Evolutionary conservation across 495 filamentous ascomycete species (phyloP).

Genomic region (Lasiosphaeria ovina): DNA sequence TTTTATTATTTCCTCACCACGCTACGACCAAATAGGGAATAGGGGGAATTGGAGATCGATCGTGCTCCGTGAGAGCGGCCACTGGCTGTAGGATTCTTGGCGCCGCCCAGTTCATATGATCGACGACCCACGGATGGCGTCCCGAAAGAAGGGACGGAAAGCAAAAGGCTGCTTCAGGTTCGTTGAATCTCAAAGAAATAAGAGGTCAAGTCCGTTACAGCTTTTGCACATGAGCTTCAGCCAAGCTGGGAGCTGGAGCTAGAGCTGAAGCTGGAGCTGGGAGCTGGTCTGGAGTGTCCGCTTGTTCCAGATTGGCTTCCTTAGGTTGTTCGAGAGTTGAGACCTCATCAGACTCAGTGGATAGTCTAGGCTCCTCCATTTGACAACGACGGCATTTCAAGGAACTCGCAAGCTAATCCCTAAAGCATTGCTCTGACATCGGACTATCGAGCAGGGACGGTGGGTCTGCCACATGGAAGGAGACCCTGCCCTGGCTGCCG

Average conservation of each 20-base stretch:
- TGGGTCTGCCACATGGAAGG: not conserved
- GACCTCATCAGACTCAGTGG: not conserved
- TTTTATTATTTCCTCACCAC: not conserved
- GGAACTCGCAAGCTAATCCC: not conserved
- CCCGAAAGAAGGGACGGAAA: no score
- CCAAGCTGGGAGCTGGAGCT: no score
- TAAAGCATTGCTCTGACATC: not conserved
- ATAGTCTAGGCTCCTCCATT: not conserved
- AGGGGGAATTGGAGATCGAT: slow-evolving; percentile 8
- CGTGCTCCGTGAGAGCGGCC: not conserved
- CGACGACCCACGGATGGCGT: not conserved
- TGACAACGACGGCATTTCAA: slow-evolving; percentile 4
- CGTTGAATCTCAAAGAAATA: no score
- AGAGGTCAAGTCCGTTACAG: no score
- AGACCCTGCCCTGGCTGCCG: no score
- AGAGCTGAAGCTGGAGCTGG: no score
- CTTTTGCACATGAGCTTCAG: no score
- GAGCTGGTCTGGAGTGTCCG: no score
- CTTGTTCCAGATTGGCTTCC: no score
- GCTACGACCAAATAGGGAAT: slow-evolving; percentile 4
- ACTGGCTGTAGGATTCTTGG: slow-evolving; percentile 10
- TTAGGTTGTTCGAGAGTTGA: no score
- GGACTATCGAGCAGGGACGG: not conserved
- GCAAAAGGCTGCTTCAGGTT: no score
- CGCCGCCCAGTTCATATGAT: slow-evolving; percentile 15